Conservation (phyloP, 2,329 filamentous ascomycete genomes). For the Cytospora piceicola region DNA sequence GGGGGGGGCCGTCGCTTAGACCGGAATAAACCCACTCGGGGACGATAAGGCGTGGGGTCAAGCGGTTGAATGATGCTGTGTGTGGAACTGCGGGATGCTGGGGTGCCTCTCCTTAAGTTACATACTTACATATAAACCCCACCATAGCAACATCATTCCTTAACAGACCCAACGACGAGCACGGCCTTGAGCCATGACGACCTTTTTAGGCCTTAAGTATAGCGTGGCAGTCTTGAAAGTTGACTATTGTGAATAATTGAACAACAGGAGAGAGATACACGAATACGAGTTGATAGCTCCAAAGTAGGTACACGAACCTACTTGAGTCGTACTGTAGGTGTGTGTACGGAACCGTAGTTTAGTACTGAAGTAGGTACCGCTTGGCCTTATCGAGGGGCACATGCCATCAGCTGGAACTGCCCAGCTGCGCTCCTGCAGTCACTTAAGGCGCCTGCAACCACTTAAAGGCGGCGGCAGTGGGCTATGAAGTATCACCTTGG, state of each 20-base stretch:
- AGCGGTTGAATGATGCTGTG: conserved; percentile 12
- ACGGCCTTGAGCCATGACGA: background rate
- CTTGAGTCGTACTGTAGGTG: too few species aligned
- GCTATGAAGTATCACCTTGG: background rate
- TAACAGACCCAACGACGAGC: background rate
- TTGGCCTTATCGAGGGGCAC: conserved; percentile 1
- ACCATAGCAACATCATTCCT: conserved; percentile 2
- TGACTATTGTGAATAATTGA: background rate
- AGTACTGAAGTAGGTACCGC: background rate
- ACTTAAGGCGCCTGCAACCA: too few species aligned
- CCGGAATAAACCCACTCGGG: conserved; percentile 3
- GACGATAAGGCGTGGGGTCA: conserved; percentile 23
- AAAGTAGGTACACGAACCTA: background rate
- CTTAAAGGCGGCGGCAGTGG: background rate
- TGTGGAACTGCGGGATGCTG: conserved; percentile 13
- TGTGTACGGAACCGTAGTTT: too few species aligned
- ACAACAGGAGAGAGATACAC: background rate
- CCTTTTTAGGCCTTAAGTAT: background rate
- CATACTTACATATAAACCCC: background rate
- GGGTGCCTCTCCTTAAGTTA: background rate
- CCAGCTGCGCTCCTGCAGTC: conserved; percentile 1
- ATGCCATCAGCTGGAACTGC: background rate
- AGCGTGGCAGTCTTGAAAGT: background rate
- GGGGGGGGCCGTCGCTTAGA: background rate
- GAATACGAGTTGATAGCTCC: background rate